phyloP scores from a whole-genome alignment of 2,329 filamentous ascomycete species.

The Fusarium nurragi region DNA sequence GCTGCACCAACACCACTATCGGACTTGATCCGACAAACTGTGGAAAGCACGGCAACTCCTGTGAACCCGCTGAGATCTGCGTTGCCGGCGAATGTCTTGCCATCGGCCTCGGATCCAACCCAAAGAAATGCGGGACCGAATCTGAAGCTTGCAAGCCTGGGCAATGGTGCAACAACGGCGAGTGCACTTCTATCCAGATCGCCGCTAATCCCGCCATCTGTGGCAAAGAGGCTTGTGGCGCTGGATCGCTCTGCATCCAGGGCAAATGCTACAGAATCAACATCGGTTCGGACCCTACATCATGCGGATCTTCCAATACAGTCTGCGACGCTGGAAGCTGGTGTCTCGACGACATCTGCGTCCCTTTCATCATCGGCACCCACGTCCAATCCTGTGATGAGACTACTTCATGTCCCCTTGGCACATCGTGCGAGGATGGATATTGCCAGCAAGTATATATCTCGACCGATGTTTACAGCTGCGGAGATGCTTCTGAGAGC shows the following conservation, averaged over 20 bases:
- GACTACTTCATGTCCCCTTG: conserved; percentile 12
- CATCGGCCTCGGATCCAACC: conserved; percentile 6
- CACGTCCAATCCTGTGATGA: conserved; percentile 21
- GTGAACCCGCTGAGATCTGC: conserved; percentile 22
- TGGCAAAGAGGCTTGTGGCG: neutral
- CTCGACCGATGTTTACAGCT: conserved; percentile 19
- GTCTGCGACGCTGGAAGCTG: conserved; percentile 31
- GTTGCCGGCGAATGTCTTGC: conserved; percentile 16
- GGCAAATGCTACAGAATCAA: conserved; percentile 16
- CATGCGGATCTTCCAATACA: conserved; percentile 16
- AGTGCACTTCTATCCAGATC: conserved; percentile 28
- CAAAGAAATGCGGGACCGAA: neutral
- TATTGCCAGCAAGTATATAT: conserved; percentile 23
- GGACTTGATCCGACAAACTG: conserved; percentile 27
- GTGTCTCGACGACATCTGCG: conserved; percentile 27
- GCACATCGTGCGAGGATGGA: conserved; percentile 8
- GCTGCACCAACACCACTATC: conserved; percentile 29
- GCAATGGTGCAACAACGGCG: conserved; percentile 21
- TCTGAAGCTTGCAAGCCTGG: conserved; percentile 11
- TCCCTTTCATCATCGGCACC: conserved; percentile 32
- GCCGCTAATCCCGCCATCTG: conserved; percentile 15
- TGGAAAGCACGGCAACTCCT: conserved; percentile 13
- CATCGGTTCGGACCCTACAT: conserved; percentile 21
- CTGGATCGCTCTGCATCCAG: conserved; percentile 31
- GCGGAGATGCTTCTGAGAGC: conserved; percentile 2